Percentiles rank a stretch among this genome's conserved stretches.
Conservation (phyloP, 2,329 filamentous ascomycete genomes). For the Venturia carpophila region DNA sequence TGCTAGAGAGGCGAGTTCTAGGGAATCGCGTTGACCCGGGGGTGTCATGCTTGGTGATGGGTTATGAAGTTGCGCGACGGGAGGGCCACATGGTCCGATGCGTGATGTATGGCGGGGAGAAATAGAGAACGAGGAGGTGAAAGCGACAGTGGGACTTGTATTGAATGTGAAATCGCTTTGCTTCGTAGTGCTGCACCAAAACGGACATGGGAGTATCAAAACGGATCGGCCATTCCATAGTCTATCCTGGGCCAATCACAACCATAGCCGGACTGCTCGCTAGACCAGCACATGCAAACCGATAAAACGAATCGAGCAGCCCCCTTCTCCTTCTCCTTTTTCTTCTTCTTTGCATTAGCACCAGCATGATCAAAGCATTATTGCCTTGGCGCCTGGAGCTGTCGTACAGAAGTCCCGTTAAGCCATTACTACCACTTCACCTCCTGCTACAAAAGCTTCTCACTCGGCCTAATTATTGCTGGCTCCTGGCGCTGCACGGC, state of each 20-base stretch:
- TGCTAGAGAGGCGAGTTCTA: constrained; percentile 91
- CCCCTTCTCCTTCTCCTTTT: neutral
- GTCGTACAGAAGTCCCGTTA: neutral
- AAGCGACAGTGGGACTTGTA: neutral
- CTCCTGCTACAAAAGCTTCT: too few relatives aligned
- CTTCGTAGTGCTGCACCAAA: neutral
- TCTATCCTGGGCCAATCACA: neutral
- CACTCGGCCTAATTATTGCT: too few relatives aligned
- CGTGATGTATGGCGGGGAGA: neutral
- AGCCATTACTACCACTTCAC: neutral
- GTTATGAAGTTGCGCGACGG: neutral
- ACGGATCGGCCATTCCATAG: neutral
- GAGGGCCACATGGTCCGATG: neutral
- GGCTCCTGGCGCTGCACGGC: too few relatives aligned
- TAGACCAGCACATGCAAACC: neutral
- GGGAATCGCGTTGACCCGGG: constrained; percentile 61
- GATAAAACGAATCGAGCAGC: neutral
- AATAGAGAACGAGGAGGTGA: neutral
- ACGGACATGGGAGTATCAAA: neutral
- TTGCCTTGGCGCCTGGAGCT: neutral
- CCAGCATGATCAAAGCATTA: neutral
- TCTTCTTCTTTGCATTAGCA: neutral
- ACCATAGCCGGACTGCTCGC: too few relatives aligned
- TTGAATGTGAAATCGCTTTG: neutral
- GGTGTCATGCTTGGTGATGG: constrained; percentile 3